Evolutionary conservation across 306 rosid genomes (phyloP).

Genomic region (Astragalus glycyphyllos): DNA sequence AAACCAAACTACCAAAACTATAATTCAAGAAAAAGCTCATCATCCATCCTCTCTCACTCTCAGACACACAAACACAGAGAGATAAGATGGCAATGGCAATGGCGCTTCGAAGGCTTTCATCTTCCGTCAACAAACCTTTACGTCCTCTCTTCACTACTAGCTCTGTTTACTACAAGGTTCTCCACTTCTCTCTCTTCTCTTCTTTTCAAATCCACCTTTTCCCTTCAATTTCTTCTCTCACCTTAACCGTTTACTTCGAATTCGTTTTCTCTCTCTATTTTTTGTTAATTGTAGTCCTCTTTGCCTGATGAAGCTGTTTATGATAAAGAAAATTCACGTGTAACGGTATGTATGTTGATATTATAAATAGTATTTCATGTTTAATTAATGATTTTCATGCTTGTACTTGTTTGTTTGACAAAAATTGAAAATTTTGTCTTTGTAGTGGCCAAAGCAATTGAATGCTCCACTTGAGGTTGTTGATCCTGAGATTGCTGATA

Average conservation of each 20-base stretch:
- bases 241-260: no score
- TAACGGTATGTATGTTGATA: slow-evolving; percentile 51
- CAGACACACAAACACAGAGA: slow-evolving; percentile 12
- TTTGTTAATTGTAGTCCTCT: slow-evolving; percentile 59
- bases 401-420: neutral
- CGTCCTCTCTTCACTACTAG: slow-evolving; percentile 74
- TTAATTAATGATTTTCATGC: no score
- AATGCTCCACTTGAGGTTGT: slow-evolving; percentile 83
- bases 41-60: neutral
- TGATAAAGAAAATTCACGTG: slow-evolving; percentile 76
- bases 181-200: neutral
- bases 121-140: slow-evolving; percentile 70
- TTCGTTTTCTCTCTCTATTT: neutral
- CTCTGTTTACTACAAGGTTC: slow-evolving; percentile 79
- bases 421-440: slow-evolving; percentile 24
- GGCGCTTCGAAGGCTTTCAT: slow-evolving; percentile 93
- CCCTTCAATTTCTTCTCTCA: neutral
- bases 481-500: slow-evolving; percentile 93
- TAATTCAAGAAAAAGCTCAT: slow-evolving; percentile 26
- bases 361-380: neutral
- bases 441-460: slow-evolving; percentile 97
- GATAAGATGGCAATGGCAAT: slow-evolving; percentile 74
- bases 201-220: neutral
- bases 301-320: slow-evolving; percentile 88
- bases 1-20: slow-evolving; percentile 37